Evolutionary conservation across 2,329 filamentous ascomycete species (phyloP).

Genomic region (Fusarium neocosmosporiellum): DNA sequence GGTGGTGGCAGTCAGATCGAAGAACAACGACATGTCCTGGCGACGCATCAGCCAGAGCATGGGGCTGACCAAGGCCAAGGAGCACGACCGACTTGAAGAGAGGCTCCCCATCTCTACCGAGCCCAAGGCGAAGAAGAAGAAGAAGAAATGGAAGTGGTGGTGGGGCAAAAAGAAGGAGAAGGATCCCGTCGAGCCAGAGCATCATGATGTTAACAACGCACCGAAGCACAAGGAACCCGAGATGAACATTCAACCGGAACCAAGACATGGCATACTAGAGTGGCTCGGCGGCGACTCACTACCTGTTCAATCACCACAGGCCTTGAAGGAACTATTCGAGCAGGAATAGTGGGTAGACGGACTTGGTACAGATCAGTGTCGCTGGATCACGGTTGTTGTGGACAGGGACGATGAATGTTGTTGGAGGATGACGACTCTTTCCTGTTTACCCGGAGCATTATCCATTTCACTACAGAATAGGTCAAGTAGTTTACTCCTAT

Average conservation of each 20-base stretch:
- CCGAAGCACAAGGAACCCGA: background rate
- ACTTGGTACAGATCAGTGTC: background rate
- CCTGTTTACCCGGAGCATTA: background rate
- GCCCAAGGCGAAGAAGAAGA: conserved; percentile 6
- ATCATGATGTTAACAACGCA: background rate
- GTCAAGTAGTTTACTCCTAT: background rate
- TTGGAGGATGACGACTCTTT: background rate
- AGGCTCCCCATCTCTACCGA: background rate
- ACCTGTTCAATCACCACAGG: background rate
- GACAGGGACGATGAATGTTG: background rate
- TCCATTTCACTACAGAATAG: background rate
- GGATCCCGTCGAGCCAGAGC: background rate
- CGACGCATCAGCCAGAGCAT: conserved; percentile 16
- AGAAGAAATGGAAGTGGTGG: conserved; percentile 29
- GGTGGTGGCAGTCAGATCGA: conserved; percentile 16
- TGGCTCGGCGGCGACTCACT: background rate
- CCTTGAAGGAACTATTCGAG: conserved; percentile 14
- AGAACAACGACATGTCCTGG: background rate
- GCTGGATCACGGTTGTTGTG: background rate
- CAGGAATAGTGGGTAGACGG: background rate
- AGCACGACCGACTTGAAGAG: background rate
- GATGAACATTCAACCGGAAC: background rate
- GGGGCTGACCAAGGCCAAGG: conserved; percentile 8
- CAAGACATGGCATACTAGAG: conserved; percentile 3
- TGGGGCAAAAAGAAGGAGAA: conserved; percentile 2